phyloP scores from a whole-genome alignment of 108 stramenopile genomes.

The Aurantiochytrium sp. region DNA sequence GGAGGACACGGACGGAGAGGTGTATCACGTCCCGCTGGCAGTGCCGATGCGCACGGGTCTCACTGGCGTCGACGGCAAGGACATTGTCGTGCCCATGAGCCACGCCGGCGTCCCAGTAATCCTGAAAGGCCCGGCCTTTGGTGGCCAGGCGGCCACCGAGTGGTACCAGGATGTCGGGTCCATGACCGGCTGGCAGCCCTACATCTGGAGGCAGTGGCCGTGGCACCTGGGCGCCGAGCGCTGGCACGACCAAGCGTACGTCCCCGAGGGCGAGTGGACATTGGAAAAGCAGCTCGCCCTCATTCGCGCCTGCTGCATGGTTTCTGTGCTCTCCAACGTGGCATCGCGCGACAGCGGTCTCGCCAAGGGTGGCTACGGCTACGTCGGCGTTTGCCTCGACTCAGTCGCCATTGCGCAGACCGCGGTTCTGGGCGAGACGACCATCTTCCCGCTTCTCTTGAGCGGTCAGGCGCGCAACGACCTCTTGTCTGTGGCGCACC shows the following conservation, averaged over 20 bases:
- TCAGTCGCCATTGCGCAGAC: not conserved
- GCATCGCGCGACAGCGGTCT: not conserved
- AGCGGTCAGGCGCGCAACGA: not conserved
- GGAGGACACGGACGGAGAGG: not conserved
- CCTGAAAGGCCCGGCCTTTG: not conserved
- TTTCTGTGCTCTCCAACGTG: not conserved
- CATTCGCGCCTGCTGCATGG: not conserved
- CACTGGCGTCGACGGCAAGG: not conserved
- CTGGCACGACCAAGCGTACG: not conserved
- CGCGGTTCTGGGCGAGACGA: not conserved
- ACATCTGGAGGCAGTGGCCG: constrained; percentile 4
- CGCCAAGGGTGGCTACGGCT: not conserved
- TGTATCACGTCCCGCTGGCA: not conserved
- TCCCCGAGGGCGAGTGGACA: not conserved
- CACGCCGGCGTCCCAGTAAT: not conserved
- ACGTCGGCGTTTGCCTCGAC: not conserved
- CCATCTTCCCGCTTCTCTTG: not conserved
- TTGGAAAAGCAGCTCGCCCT: not conserved
- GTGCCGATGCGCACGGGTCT: constrained; percentile 30
- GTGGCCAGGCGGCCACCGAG: not conserved
- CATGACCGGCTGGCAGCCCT: constrained; percentile 17
- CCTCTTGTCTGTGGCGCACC: not conserved
- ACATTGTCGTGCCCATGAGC: constrained; percentile 19
- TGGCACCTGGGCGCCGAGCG: not conserved
- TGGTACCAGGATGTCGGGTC: not conserved